Conservation (phyloP, 257 asterid genomes). For the Thymus quinquecostatus region DNA sequence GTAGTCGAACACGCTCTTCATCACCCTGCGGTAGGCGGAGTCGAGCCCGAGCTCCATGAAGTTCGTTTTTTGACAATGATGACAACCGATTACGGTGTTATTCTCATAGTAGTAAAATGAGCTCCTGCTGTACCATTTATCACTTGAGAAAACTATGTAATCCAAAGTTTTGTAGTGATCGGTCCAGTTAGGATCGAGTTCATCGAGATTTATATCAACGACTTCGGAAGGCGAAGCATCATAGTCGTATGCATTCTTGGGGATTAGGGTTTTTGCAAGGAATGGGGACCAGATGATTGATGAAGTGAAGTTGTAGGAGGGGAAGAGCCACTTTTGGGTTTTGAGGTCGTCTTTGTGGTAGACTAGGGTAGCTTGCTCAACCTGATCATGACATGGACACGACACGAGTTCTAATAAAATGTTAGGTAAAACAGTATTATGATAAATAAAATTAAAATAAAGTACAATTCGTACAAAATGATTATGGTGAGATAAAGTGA, state of each 20-base stretch:
- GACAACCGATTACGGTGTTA: conserved; percentile 58
- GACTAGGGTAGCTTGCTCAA: conserved; percentile 62
- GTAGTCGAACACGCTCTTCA: conserved; percentile 48
- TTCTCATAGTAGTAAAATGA: conserved; percentile 60
- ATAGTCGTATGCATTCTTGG: conserved; percentile 55
- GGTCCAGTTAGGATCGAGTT: conserved; percentile 70
- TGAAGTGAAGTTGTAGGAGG: conserved; percentile 58
- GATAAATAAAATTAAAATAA: no score
- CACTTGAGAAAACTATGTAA: conserved; percentile 58
- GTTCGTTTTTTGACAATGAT: conserved; percentile 64
- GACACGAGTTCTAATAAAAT: no score
- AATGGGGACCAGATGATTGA: conserved; percentile 84
- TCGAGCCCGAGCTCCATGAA: conserved; percentile 59
- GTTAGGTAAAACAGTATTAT: no score
- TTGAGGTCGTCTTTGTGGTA: conserved; percentile 64
- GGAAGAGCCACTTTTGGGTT: conserved; percentile 70
- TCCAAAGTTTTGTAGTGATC: conserved; percentile 50
- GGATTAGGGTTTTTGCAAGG: conserved; percentile 65
- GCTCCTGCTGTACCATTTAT: conserved; percentile 69
- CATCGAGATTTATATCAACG: conserved; percentile 63
- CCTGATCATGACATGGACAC: conserved; percentile 38
- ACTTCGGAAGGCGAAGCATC: conserved; percentile 59
- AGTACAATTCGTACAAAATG: no score
- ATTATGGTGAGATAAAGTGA: no score
- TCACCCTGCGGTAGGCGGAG: conserved; percentile 60